These are phyloP conservation scores for Wickerhamiella shivajii DNA, from an alignment of 805 yeast genomes.

Conservation along the genomic window DNA sequence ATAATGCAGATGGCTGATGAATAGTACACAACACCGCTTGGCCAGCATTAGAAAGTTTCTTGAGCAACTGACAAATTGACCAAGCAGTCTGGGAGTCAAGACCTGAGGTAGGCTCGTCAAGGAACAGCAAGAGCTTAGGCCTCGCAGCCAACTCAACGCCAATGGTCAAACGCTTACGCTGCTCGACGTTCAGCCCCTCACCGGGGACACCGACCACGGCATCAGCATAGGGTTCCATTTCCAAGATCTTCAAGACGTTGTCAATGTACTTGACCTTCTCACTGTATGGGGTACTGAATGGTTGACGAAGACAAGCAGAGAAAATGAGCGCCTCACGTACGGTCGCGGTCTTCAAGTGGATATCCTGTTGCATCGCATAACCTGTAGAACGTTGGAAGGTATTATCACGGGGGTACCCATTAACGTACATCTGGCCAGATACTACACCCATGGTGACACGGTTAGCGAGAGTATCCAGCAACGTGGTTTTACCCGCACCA, in stretches of 20 bases:
- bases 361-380: conserved; percentile 69
- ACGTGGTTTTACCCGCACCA: conserved; percentile 77
- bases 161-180: conserved; percentile 51
- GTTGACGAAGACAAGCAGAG: conserved; percentile 61
- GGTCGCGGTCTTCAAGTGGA: conserved; percentile 53
- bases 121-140: conserved; percentile 43
- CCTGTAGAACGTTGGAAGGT: conserved; percentile 70
- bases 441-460: conserved; percentile 57
- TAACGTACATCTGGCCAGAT: conserved; percentile 58
- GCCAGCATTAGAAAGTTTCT: conserved; percentile 54
- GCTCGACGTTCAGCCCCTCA: conserved; percentile 55
- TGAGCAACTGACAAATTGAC: conserved; percentile 53
- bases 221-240: conserved; percentile 57
- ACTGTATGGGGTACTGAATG: conserved; percentile 35
- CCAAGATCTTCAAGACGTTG: conserved; percentile 47
- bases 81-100: conserved; percentile 49
- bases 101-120: conserved; percentile 67
- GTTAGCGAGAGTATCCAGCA: conserved; percentile 57
- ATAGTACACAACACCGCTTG: conserved; percentile 66
- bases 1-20: conserved; percentile 63
- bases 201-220: conserved; percentile 69
- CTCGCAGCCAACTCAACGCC: conserved; percentile 62
- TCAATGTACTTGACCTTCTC: conserved; percentile 61
- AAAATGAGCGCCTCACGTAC: conserved; percentile 63
- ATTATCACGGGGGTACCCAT: conserved; percentile 46